Conservation (phyloP, 768 basidiomycete species). For the Leccinum sublutescens region DNA sequence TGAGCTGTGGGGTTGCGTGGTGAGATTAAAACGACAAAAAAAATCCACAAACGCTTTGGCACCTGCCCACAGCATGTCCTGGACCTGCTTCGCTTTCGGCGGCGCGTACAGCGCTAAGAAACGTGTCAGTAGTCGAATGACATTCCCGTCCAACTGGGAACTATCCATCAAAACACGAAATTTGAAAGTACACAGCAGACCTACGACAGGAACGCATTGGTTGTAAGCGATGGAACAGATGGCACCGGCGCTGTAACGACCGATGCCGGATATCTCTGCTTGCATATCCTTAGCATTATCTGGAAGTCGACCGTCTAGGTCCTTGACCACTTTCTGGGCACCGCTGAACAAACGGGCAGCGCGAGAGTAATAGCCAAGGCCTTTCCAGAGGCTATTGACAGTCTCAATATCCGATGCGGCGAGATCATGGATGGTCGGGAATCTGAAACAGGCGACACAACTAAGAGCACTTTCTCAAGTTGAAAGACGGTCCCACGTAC, state of each 20-base stretch:
- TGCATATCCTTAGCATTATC: constrained; percentile 80
- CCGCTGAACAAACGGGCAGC: constrained; percentile 79
- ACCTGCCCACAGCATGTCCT: constrained; percentile 80
- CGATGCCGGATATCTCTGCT: constrained; percentile 81
- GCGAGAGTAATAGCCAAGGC: constrained; percentile 86
- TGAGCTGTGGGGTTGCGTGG: too few species aligned
- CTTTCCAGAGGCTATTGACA: constrained; percentile 90
- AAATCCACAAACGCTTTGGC: constrained; percentile 72
- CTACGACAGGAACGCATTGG: constrained; percentile 77
- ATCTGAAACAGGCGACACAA: constrained; percentile 42
- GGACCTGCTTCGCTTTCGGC: constrained; percentile 74
- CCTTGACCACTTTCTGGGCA: constrained; percentile 73
- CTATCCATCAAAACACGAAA: background rate
- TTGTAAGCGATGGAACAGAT: constrained; percentile 89
- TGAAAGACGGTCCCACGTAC: constrained; percentile 39
- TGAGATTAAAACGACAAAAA: too few species aligned
- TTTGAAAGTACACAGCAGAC: constrained; percentile 28
- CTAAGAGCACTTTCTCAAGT: background rate
- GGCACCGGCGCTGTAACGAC: constrained; percentile 86
- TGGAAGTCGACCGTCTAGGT: constrained; percentile 71
- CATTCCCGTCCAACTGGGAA: constrained; percentile 82
- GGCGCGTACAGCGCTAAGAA: constrained; percentile 79
- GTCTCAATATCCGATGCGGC: constrained; percentile 74
- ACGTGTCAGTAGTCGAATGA: constrained; percentile 81
- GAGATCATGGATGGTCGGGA: constrained; percentile 79